Evolutionary conservation across 2,329 filamentous ascomycete genomes (phyloP).

Genomic region (Eutypa lata): DNA sequence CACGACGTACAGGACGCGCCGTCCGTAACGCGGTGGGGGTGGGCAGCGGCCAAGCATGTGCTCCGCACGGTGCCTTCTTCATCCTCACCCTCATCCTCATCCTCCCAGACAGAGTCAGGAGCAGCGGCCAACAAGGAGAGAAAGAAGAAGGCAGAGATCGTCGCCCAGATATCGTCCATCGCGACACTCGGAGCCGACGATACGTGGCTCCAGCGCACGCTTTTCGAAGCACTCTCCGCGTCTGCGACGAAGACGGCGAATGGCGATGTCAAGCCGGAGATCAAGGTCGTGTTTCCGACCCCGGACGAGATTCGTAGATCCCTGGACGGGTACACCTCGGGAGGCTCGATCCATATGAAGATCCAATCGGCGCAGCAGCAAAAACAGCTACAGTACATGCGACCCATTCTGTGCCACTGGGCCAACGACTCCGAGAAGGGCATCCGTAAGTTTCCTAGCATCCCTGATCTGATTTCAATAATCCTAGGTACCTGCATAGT

Average conservation of each 20-base stretch:
- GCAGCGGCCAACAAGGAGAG: neutral
- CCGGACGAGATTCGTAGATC: slow-evolving; percentile 73
- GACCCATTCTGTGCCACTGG: slow-evolving; percentile 73
- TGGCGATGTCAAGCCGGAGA: slow-evolving; percentile 40
- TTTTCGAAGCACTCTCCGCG: slow-evolving; percentile 50
- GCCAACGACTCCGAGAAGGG: slow-evolving; percentile 52
- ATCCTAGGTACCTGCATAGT: too few relatives aligned
- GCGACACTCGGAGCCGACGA: slow-evolving; percentile 71
- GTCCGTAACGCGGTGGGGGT: slow-evolving; percentile 68
- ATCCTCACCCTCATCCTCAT: too few relatives aligned
- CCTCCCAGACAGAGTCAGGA: slow-evolving; percentile 18
- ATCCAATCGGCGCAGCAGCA: slow-evolving; percentile 65
- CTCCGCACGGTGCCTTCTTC: slow-evolving; percentile 51
- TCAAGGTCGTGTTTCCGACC: slow-evolving; percentile 79
- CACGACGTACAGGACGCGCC: slow-evolving; percentile 48
- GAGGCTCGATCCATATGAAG: slow-evolving; percentile 79
- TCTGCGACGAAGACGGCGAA: slow-evolving; percentile 20
- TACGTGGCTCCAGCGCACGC: slow-evolving; percentile 66
- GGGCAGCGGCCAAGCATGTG: slow-evolving; percentile 62
- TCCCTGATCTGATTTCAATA: too few relatives aligned
- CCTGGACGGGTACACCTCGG: slow-evolving; percentile 74
- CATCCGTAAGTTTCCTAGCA: slow-evolving; percentile 25
- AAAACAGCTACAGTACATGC: slow-evolving; percentile 72
- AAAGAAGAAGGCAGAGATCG: slow-evolving; percentile 40
- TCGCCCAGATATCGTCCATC: slow-evolving; percentile 74